Percentiles rank a stretch among this genome's conserved stretches.
Conservation (phyloP, 495 filamentous ascomycete species). For the Penicillium samsonianum region DNA sequence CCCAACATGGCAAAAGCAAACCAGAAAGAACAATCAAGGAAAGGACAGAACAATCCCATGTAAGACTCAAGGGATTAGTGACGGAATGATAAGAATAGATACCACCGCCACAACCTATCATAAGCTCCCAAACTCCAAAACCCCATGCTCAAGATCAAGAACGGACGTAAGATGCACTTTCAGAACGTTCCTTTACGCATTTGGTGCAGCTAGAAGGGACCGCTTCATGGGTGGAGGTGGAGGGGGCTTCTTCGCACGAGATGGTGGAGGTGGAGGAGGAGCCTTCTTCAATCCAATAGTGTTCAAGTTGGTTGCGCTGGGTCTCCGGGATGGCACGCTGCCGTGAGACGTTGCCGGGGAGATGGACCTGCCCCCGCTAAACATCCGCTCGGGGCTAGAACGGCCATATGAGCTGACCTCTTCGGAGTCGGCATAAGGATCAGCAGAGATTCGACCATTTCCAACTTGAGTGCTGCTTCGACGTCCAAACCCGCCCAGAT, state of each 20-base stretch:
- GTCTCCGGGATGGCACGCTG: constrained; percentile 58
- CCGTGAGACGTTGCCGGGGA: constrained; percentile 66
- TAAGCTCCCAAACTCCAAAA: constrained; percentile 18
- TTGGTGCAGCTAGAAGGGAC: constrained; percentile 36
- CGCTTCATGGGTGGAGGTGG: constrained; percentile 58
- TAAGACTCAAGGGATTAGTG: background rate
- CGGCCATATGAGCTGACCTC: constrained; percentile 54
- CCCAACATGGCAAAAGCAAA: constrained; percentile 1
- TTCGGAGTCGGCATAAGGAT: constrained; percentile 68
- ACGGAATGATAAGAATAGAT: constrained; percentile 9
- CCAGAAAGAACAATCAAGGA: background rate
- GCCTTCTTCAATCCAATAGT: constrained; percentile 60
- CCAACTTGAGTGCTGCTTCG: constrained; percentile 47
- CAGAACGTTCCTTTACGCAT: constrained; percentile 21
- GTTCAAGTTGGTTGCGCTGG: constrained; percentile 52
- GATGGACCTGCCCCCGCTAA: constrained; percentile 51
- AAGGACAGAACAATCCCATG: constrained; percentile 8
- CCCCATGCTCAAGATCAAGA: constrained; percentile 17
- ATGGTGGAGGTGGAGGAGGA: constrained; percentile 82
- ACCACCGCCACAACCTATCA: background rate
- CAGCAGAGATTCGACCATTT: constrained; percentile 42
- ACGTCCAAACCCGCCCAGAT: constrained; percentile 36
- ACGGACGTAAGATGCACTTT: background rate
- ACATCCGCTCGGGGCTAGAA: constrained; percentile 60
- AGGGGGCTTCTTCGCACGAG: constrained; percentile 73